Conservation (phyloP, 176 grass and related monocot species). For the Puya raimondii region DNA sequence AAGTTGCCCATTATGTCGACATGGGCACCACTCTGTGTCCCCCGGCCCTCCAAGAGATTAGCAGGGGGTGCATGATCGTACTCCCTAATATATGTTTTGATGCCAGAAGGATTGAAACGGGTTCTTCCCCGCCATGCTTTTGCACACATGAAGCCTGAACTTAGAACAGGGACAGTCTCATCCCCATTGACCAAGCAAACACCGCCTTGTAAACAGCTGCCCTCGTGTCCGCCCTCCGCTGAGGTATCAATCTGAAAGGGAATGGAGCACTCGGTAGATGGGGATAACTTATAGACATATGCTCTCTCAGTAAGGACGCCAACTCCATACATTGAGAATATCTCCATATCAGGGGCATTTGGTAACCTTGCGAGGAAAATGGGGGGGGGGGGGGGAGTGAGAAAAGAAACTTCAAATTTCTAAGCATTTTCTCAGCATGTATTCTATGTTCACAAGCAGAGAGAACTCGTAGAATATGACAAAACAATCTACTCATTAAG, state of each 20-base stretch:
- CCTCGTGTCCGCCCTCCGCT: conserved; percentile 63
- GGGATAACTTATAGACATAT: conserved; percentile 81
- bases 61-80: conserved; percentile 79
- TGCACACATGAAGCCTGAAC: conserved; percentile 86
- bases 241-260: conserved; percentile 83
- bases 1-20: conserved; percentile 99
- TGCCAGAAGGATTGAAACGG: conserved; percentile 84
- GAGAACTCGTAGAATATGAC: too few relatives aligned
- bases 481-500: too few relatives aligned
- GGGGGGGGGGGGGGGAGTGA: background rate
- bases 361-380: conserved; percentile 56
- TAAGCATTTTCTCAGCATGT: too few relatives aligned
- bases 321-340: conserved; percentile 97
- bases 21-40: conserved; percentile 89
- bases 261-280: conserved; percentile 73
- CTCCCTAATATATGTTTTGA: conserved; percentile 73
- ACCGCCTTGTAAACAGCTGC: conserved; percentile 73
- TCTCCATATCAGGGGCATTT: conserved; percentile 89
- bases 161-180: conserved; percentile 89
- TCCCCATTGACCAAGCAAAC: conserved; percentile 77
- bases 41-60: conserved; percentile 75
- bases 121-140: conserved; percentile 96
- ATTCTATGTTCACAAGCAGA: too few relatives aligned
- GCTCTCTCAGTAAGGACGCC: conserved; percentile 94
- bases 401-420: background rate